Evolutionary conservation across 257 asterid species (phyloP).

Genomic region (Cynanchum wilfordii): DNA sequence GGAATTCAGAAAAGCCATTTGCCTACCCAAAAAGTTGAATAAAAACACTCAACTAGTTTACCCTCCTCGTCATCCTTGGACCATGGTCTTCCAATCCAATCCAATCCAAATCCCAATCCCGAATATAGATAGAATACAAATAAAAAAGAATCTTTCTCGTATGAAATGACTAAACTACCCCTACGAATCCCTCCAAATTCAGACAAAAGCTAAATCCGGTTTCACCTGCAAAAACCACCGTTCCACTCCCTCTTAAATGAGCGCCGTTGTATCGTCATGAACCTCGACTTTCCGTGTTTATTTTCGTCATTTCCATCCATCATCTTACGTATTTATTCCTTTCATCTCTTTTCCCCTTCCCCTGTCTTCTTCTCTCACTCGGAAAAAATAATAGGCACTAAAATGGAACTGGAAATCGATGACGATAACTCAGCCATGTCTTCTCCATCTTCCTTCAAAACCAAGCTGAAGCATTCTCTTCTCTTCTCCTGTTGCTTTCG

Average conservation of each 20-base stretch:
- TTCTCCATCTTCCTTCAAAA: constrained; percentile 35
- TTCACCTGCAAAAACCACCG: not conserved
- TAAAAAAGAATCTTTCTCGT: not conserved
- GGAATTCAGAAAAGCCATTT: too few relatives aligned
- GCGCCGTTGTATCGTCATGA: constrained; percentile 9
- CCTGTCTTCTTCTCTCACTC: not conserved
- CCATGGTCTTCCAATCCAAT: not conserved
- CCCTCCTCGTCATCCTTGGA: too few relatives aligned
- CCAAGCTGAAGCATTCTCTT: constrained; percentile 39
- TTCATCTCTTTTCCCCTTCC: not conserved
- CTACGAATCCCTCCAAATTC: not conserved
- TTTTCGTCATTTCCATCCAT: not conserved
- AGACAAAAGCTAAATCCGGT: not conserved
- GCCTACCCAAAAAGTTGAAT: too few relatives aligned
- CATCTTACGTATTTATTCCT: not conserved
- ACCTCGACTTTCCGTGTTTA: not conserved
- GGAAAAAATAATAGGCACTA: not conserved
- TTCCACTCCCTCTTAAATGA: not conserved
- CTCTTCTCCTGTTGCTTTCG: constrained; percentile 56
- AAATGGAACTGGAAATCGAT: constrained; percentile 20
- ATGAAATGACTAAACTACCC: constrained; percentile 1
- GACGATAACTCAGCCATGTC: constrained; percentile 8
- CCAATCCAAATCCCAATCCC: too few relatives aligned
- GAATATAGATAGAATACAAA: not conserved
- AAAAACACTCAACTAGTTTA: too few relatives aligned